Evolutionary conservation across 108 stramenopile genomes (phyloP).

Genomic region (Aurantiochytrium sp.): DNA sequence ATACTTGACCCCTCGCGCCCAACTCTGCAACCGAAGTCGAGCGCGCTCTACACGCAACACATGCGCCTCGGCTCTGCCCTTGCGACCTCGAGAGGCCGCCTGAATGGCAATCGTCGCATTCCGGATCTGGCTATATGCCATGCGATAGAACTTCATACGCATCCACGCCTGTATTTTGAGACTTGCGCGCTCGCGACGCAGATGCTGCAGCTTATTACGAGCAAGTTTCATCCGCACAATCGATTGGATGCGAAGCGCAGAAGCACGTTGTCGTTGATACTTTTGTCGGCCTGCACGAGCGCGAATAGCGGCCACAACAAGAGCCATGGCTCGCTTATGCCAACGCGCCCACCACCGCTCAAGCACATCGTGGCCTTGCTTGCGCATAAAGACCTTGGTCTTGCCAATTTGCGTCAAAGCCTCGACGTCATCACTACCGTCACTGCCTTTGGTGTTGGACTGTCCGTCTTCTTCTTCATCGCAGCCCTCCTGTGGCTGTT

Average conservation of each 20-base stretch:
- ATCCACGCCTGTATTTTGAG: not conserved
- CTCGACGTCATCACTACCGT: not conserved
- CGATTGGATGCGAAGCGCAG: not conserved
- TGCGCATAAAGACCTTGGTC: conserved; percentile 84
- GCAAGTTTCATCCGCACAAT: not conserved
- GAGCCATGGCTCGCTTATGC: conserved; percentile 58
- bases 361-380: conserved; percentile 78
- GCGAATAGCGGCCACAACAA: conserved; percentile 35
- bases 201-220: not conserved
- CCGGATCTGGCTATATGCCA: not conserved
- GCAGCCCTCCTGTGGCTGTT: not conserved
- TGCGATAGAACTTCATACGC: not conserved
- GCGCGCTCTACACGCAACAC: not conserved
- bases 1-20: conserved; percentile 64
- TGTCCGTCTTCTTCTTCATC: too few relatives aligned
- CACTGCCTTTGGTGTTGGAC: not conserved
- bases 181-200: not conserved
- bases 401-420: conserved; percentile 63
- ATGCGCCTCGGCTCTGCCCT: not conserved
- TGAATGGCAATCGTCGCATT: not conserved
- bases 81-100: not conserved
- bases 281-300: not conserved
- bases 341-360: conserved; percentile 74
- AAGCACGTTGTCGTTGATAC: not conserved
- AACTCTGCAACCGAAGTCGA: conserved; percentile 47